Base-by-base conservation (phyloP, 2,329 filamentous ascomycete species). In the Cladosporium sp. region DNA sequence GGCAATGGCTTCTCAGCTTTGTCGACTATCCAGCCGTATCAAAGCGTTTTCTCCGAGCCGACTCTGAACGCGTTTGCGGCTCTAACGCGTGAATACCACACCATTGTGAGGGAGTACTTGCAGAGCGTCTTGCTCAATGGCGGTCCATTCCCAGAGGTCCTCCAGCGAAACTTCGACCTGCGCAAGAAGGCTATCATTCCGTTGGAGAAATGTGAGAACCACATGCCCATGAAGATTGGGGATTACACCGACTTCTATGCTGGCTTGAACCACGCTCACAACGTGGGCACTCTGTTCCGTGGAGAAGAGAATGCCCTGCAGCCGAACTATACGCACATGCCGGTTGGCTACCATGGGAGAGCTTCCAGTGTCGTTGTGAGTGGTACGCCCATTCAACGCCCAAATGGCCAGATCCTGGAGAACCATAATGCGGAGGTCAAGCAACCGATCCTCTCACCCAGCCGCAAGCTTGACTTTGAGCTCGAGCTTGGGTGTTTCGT, bases 231-330 rank as follows among this genome's bases (percentile, higher is more conserved):
- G 80, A 75, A 77, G 51, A 89, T 92, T 60, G 85, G 86, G 22
- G 87, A 92, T 67, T 46, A 42, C 32, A 89, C 87, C 1, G 88
- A 93, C 69, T 93, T 93, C 73, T 93, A 89, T 65, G 87, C 85
- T 9, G 88, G 88, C 11, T 73, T 85, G 58, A 85, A 91, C 66
- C 88, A 93, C 70, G 88, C 88, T 14, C 85, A 82, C 71, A 85
- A 84, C 54, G 78, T 85, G 13, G 87, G 86, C 3, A 76, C 78
- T 9, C 76, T 92, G 56, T 89, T 92, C 71, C 81, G 88, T 41
- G 87, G 86, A 0, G 78, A 83, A 0, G 76, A 80, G 40, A 85
- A 87, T 61, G 87, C 87, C 0, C 74, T 93, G 19, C 85, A 90
- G 67, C 84, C 86, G 28, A 93, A 92, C 67, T 95, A 93, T 68